Conservation (phyloP, 1,284 basidiomycete genomes). For the Xerocomus minutiporus region DNA sequence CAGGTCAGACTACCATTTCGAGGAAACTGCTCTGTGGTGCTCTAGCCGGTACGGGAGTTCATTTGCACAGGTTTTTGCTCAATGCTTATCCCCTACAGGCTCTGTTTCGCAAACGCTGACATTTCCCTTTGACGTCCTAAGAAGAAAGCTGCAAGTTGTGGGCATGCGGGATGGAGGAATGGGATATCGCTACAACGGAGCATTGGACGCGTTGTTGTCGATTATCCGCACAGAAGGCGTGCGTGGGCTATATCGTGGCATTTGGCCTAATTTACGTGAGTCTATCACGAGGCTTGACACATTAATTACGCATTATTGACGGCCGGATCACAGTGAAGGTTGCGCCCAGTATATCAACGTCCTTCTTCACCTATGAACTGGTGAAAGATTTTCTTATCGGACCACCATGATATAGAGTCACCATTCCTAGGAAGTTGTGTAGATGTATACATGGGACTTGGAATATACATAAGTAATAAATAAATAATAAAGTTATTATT, state of each 20-base stretch:
- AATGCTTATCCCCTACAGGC: slow-evolving; percentile 37
- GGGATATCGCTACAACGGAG: slow-evolving; percentile 71
- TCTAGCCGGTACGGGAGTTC: slow-evolving; percentile 52
- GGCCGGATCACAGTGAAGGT: slow-evolving; percentile 63
- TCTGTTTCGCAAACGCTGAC: slow-evolving; percentile 90
- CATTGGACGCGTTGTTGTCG: slow-evolving; percentile 67
- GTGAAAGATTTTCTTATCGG: slow-evolving; percentile 39
- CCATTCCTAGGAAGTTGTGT: neutral
- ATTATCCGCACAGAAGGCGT: slow-evolving; percentile 76
- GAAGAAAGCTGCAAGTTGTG: slow-evolving; percentile 93
- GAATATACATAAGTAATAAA: slow-evolving; percentile 8
- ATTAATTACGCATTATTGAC: slow-evolving; percentile 5
- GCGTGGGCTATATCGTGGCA: slow-evolving; percentile 75
- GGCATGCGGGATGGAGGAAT: slow-evolving; percentile 70
- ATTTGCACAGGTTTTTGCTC: slow-evolving; percentile 1
- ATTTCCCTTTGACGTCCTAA: slow-evolving; percentile 92
- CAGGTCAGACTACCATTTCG: slow-evolving; percentile 58
- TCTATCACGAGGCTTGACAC: slow-evolving; percentile 25
- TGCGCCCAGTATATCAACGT: slow-evolving; percentile 87
- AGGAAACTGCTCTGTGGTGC: slow-evolving; percentile 75
- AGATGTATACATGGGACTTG: neutral
- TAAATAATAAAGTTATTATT: slow-evolving; percentile 1
- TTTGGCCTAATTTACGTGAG: slow-evolving; percentile 90
- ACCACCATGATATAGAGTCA: neutral
- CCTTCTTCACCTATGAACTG: slow-evolving; percentile 76